Conservation (phyloP, 805 yeast genomes). For the Cyberlindnera xishuangbannaensis region DNA sequence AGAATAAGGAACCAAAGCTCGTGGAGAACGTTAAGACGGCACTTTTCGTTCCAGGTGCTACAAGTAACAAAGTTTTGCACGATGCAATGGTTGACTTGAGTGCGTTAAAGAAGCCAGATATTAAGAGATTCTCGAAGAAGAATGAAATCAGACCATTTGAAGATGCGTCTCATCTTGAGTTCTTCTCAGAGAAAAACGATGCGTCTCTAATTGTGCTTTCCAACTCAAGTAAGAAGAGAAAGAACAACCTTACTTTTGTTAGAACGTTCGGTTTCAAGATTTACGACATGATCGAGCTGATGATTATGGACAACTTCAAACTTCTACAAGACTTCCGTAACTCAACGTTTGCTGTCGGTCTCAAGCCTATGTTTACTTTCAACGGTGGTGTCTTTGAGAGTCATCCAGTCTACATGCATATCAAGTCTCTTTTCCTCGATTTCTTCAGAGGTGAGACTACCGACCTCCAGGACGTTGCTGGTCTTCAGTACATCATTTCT, state of each 20-base stretch:
- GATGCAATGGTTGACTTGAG: conserved; percentile 86
- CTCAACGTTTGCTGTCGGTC: conserved; percentile 76
- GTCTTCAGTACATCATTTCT: conserved; percentile 85
- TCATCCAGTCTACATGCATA: conserved; percentile 78
- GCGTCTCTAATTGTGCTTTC: conserved; percentile 76
- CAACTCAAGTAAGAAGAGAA: conserved; percentile 83
- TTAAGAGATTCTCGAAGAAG: conserved; percentile 81
- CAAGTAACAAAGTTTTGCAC: conserved; percentile 72
- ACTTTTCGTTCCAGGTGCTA: conserved; percentile 84
- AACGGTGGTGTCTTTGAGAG: conserved; percentile 89
- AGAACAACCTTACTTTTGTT: conserved; percentile 80
- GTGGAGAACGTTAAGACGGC: conserved; percentile 89
- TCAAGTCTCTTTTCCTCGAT: conserved; percentile 86
- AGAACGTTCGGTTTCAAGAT: conserved; percentile 88
- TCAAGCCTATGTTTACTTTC: conserved; percentile 91
- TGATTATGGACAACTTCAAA: conserved; percentile 62
- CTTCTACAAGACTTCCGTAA: conserved; percentile 76
- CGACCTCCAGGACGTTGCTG: conserved; percentile 86
- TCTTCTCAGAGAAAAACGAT: conserved; percentile 93
- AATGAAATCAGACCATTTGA: conserved; percentile 92
- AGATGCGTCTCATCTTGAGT: conserved; percentile 78
- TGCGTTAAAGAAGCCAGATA: conserved; percentile 86
- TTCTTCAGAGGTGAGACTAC: conserved; percentile 83
- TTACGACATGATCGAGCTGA: conserved; percentile 90
- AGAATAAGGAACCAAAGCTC: conserved; percentile 79